Evolutionary conservation across 1,284 basidiomycete genomes (phyloP), one percentile per base, ranked within the genome.

Genomic region (Boletus smithii): DNA sequence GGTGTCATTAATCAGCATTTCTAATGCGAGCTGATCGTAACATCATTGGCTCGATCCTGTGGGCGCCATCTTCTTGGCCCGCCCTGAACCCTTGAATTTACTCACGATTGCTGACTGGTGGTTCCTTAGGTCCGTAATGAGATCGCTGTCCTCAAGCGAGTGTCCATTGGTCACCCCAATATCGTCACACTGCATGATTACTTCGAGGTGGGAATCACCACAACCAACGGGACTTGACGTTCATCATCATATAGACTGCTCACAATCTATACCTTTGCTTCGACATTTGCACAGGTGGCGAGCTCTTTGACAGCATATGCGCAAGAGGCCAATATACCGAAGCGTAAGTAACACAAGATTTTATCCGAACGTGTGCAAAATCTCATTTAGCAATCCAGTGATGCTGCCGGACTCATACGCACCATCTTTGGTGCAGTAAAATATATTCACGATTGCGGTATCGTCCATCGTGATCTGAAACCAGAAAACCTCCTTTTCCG

Each of bases 241-340:
- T 51, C 46, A 56, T 36, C 23, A 11, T 30, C 33, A 46, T 39
- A 9, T 49, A 90, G 86, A 97, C 94, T 23, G 76, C 90, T 22
- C 91, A 97, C 72, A 97, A 98, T 63, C 80, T 95, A 54, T 95
- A 93, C 65, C 86, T 99, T 50, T 89, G 90, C 57, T 97, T 97
- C 65, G 95, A 97, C 69, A 81, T 99, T 11, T 99, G 97, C 73
- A 95, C 92, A 0, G 95, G 95, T 42, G 97, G 95, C 35, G 95
- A 99, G 70, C 83, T 99, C 17, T 99, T 99, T 62, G 95, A 99
- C 69, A 82, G 97, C 42, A 99, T 99, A 74, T 99, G 95, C 65
- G 92, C 95, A 22, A 91, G 95, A 66, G 95, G 95, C 38, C 94
- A 92, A 68, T 97, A 97, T 70, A 95, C 93, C 66, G 95, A 98